Conservation (phyloP, 495 filamentous ascomycete genomes). For the Neurospora tetraspora region DNA sequence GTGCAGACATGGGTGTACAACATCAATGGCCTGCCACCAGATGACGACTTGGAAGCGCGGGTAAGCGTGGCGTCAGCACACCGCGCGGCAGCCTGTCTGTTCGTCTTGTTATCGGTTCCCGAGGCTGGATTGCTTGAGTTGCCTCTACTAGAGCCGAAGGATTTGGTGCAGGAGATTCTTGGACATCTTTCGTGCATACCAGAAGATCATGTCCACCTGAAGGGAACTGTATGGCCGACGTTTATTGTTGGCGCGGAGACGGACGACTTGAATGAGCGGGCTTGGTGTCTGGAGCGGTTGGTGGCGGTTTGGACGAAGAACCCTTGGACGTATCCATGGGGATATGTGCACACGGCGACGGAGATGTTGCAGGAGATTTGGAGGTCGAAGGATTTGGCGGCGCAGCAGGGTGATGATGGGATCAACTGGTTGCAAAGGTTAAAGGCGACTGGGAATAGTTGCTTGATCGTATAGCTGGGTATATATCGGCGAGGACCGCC, state of each 20-base stretch:
- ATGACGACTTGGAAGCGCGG: constrained; percentile 26
- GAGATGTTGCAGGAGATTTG: constrained; percentile 32
- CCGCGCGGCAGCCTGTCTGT: constrained; percentile 34
- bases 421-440: constrained; percentile 30
- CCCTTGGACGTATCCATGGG: constrained; percentile 33
- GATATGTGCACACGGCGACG: constrained; percentile 33
- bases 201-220: constrained; percentile 38
- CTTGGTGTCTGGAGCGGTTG: constrained; percentile 30
- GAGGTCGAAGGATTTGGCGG: constrained; percentile 21
- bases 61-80: constrained; percentile 34
- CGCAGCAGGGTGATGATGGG: not conserved
- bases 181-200: constrained; percentile 33
- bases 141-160: constrained; percentile 18
- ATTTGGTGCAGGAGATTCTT: constrained; percentile 34
- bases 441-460: constrained; percentile 24
- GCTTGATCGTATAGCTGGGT: constrained; percentile 27
- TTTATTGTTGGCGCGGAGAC: constrained; percentile 46
- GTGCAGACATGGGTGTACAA: constrained; percentile 26
- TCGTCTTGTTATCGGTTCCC: constrained; percentile 23
- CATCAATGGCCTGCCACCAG: constrained; percentile 21
- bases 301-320: constrained; percentile 21
- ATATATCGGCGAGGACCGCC: not conserved
- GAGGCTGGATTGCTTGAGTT: constrained; percentile 1
- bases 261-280: constrained; percentile 17
- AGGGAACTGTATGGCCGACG: constrained; percentile 49